phyloP scores from a whole-genome alignment of 352 stramenopile genomes.

The Phytophthora brassicae region DNA sequence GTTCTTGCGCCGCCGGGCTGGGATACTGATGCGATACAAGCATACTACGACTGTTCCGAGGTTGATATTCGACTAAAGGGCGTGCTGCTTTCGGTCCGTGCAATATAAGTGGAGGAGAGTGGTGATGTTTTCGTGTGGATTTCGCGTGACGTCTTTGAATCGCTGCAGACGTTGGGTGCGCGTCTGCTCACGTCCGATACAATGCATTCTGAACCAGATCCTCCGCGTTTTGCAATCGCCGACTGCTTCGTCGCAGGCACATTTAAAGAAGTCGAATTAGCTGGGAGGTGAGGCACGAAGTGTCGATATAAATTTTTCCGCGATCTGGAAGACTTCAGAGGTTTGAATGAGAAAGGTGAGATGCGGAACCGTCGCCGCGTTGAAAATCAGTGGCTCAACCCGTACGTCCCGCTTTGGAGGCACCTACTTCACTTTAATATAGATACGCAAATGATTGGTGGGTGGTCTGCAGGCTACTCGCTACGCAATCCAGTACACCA shows the following conservation, averaged over 20 bases:
- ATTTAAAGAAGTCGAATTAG: too few species aligned
- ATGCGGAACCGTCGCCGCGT: conserved; percentile 16
- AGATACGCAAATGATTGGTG: conserved; percentile 22
- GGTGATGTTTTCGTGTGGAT: conserved; percentile 16
- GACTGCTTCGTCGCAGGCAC: too few species aligned
- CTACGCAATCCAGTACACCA: conserved; percentile 26
- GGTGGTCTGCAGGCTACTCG: conserved; percentile 13
- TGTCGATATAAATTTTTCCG: conserved; percentile 36
- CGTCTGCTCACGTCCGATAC: not conserved
- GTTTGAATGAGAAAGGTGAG: conserved; percentile 12
- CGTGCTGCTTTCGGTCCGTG: not conserved
- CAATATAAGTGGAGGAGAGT: not conserved
- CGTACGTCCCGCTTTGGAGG: conserved; percentile 22
- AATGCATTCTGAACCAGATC: not conserved
- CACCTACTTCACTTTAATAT: conserved; percentile 36
- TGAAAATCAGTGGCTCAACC: conserved; percentile 34
- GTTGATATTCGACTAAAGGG: conserved; percentile 7
- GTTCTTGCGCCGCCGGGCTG: not conserved
- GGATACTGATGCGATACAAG: not conserved
- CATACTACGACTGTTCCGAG: conserved; percentile 25
- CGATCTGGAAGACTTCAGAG: not conserved
- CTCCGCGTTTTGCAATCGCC: conserved; percentile 26
- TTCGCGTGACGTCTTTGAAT: not conserved
- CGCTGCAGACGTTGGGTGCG: conserved; percentile 3
- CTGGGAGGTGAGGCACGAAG: conserved; percentile 2